Evolutionary conservation across 148 eudicot species (phyloP).

Genomic region (Persicaria maculosa): DNA sequence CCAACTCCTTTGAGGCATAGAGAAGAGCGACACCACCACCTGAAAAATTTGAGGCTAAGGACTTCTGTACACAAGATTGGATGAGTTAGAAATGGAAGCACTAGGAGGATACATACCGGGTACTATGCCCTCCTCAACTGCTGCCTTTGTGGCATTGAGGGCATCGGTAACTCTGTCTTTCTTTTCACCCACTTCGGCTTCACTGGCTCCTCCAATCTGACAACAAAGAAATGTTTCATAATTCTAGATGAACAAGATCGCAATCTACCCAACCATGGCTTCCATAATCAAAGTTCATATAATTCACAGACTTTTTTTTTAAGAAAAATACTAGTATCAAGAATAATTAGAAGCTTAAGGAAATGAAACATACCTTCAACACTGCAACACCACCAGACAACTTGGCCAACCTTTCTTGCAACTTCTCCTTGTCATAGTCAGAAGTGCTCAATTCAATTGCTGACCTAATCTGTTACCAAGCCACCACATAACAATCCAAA

Average conservation of each 20-base stretch:
- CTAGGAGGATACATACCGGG: slow-evolving; percentile 34
- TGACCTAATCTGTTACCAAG: slow-evolving; percentile 51
- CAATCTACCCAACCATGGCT: neutral
- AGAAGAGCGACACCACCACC: slow-evolving; percentile 71
- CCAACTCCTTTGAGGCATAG: slow-evolving; percentile 53
- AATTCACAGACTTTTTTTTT: neutral
- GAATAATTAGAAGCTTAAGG: neutral
- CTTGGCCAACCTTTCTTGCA: slow-evolving; percentile 88
- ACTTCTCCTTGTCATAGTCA: slow-evolving; percentile 82
- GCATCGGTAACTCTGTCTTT: slow-evolving; percentile 98
- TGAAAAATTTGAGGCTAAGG: neutral
- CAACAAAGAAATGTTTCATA: neutral
- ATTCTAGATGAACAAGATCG: neutral
- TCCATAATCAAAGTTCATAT: neutral
- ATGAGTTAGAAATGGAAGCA: neutral
- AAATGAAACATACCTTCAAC: slow-evolving; percentile 44
- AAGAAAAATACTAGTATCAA: neutral
- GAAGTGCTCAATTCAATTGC: slow-evolving; percentile 61
- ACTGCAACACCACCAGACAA: slow-evolving; percentile 97
- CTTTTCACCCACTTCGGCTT: slow-evolving; percentile 94
- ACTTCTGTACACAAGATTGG: neutral
- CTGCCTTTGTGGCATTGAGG: slow-evolving; percentile 93
- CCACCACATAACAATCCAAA: neutral
- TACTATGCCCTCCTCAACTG: slow-evolving; percentile 95
- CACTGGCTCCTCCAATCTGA: slow-evolving; percentile 98